These are phyloP conservation scores for Westerdykella ornata DNA, from an alignment of 2,329 filamentous ascomycete species.

Conservation along the genomic window DNA sequence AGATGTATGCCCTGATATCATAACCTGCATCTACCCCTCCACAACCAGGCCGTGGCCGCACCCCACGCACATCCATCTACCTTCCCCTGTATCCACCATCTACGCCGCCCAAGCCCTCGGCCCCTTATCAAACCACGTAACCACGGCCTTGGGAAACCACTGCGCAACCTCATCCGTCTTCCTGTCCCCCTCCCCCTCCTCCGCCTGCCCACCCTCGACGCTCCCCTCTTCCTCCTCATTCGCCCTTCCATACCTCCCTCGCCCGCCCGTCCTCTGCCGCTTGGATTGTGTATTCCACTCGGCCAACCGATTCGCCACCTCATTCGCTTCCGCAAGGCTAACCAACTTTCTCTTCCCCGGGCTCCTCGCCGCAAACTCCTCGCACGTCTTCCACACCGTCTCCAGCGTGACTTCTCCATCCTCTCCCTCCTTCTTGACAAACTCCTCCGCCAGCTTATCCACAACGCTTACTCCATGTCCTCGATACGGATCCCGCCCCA, in stretches of 20 bases:
- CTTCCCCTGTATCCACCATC: too few relatives aligned
- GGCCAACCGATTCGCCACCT: slow-evolving; percentile 50
- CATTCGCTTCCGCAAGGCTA: slow-evolving; percentile 54
- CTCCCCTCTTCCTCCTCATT: not conserved
- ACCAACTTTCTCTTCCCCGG: slow-evolving; percentile 48
- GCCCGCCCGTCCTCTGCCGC: not conserved
- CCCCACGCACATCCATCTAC: too few relatives aligned
- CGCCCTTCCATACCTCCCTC: not conserved
- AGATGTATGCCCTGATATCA: too few relatives aligned
- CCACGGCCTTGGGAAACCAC: slow-evolving; percentile 3
- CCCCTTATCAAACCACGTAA: too few relatives aligned
- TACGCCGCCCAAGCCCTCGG: too few relatives aligned
- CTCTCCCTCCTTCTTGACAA: slow-evolving; percentile 11
- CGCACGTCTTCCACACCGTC: slow-evolving; percentile 37
- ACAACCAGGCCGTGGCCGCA: too few relatives aligned
- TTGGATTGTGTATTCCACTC: slow-evolving; percentile 7
- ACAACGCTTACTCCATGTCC: not conserved
- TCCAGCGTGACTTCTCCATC: slow-evolving; percentile 5
- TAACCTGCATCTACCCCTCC: too few relatives aligned
- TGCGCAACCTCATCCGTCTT: slow-evolving; percentile 6
- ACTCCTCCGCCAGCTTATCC: slow-evolving; percentile 6
- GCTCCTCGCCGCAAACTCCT: slow-evolving; percentile 19
- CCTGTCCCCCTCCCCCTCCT: not conserved
- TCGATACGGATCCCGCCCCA: not conserved
- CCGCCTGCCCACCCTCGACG: slow-evolving; percentile 1